phyloP scores from a whole-genome alignment of 495 filamentous ascomycete genomes.

The Hyphodiscus hymeniophilus region DNA sequence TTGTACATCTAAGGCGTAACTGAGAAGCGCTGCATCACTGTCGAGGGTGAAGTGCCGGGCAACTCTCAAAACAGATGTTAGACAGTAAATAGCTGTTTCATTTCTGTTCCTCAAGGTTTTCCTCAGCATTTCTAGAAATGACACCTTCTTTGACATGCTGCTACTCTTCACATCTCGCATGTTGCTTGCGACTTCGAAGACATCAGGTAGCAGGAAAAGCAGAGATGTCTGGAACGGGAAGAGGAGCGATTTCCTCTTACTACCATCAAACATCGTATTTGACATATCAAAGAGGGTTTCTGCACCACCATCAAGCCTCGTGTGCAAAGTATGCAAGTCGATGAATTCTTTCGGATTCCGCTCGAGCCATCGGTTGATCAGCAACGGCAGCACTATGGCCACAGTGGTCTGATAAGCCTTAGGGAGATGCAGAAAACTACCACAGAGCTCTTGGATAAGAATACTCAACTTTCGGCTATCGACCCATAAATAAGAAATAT shows the following conservation, averaged over 20 bases:
- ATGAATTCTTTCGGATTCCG: conserved; percentile 54
- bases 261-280: conserved; percentile 44
- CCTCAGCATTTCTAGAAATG: conserved; percentile 50
- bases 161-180: conserved; percentile 49
- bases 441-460: conserved; percentile 53
- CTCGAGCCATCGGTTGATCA: conserved; percentile 56
- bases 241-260: conserved; percentile 41
- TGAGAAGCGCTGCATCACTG: conserved; percentile 50
- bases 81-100: conserved; percentile 53
- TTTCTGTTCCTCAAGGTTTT: conserved; percentile 46
- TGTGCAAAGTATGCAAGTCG: conserved; percentile 45
- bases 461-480: conserved; percentile 49
- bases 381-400: conserved; percentile 46
- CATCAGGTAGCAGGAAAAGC: conserved; percentile 52
- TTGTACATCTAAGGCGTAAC: conserved; percentile 57
- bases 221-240: conserved; percentile 54
- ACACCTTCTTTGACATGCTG: conserved; percentile 51
- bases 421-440: conserved; percentile 53
- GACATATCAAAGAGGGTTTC: conserved; percentile 60
- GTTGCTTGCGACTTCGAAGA: conserved; percentile 55
- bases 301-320: conserved; percentile 49
- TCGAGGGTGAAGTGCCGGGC: conserved; percentile 52
- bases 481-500: conserved; percentile 51
- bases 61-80: conserved; percentile 48
- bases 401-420: conserved; percentile 54